Evolutionary conservation across 2,329 filamentous ascomycete species (phyloP).

Genomic region (Fusarium tanahbumbuense): DNA sequence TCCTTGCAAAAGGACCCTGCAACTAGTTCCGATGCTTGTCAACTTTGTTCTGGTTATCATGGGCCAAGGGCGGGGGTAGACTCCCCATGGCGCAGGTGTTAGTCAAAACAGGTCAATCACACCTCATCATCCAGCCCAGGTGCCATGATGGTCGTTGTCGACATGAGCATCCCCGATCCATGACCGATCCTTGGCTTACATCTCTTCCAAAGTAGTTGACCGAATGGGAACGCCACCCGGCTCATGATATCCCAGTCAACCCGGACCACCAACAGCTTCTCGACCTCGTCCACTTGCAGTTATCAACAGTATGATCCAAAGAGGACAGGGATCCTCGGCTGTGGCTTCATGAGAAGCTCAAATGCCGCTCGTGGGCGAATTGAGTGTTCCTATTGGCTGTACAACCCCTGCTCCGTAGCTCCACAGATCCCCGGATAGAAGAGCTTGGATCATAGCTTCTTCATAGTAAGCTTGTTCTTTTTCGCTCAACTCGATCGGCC

Average conservation of each 20-base stretch:
- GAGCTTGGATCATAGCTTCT: conserved; percentile 28
- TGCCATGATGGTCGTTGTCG: conserved; percentile 25
- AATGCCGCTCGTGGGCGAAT: conserved; percentile 41
- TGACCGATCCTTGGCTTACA: conserved; percentile 38
- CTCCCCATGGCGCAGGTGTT: conserved; percentile 22
- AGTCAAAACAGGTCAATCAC: conserved; percentile 35
- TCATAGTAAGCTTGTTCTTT: conserved; percentile 40
- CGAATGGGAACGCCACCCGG: conserved; percentile 29
- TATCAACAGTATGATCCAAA: conserved; percentile 24
- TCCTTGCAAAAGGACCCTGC: conserved; percentile 27
- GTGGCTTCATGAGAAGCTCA: conserved; percentile 17
- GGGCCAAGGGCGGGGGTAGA: not conserved
- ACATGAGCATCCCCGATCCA: conserved; percentile 21
- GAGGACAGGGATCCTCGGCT: conserved; percentile 18
- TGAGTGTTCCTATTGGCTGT: conserved; percentile 33
- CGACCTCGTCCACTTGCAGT: conserved; percentile 18
- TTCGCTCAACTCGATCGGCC: conserved; percentile 35
- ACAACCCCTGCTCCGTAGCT: conserved; percentile 28
- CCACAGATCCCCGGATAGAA: conserved; percentile 25
- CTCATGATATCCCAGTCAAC: conserved; percentile 28
- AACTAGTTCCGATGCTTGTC: conserved; percentile 26
- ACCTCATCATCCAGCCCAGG: conserved; percentile 27
- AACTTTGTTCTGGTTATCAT: conserved; percentile 9
- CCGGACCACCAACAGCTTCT: not conserved
- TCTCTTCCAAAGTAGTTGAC: conserved; percentile 41